These are phyloP conservation scores for Mycena olivaceomarginata DNA, from an alignment of 768 basidiomycete species.

Conservation along the genomic window DNA sequence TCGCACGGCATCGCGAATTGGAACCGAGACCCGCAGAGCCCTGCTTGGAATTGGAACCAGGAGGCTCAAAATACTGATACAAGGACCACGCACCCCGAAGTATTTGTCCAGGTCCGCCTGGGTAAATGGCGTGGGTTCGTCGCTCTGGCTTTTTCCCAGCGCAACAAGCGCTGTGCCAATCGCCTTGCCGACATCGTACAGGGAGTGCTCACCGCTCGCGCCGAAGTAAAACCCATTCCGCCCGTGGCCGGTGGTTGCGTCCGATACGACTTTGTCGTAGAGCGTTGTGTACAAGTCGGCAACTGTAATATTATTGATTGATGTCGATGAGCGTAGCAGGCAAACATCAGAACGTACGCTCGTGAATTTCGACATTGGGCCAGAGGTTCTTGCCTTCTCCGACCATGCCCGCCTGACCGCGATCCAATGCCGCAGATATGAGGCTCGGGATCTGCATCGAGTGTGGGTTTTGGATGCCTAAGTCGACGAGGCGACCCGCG, in stretches of 20 bases:
- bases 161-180: conserved; percentile 62
- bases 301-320: conserved; percentile 51
- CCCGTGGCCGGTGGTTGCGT: conserved; percentile 61
- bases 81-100: conserved; percentile 51
- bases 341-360: conserved; percentile 56
- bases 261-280: conserved; percentile 59
- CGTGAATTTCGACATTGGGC: conserved; percentile 74
- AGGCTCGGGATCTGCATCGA: conserved; percentile 72
- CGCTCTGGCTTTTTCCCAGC: conserved; percentile 57
- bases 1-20: conserved; percentile 50
- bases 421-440: conserved; percentile 64
- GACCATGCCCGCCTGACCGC: conserved; percentile 72
- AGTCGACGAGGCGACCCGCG: conserved; percentile 65
- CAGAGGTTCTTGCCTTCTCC: conserved; percentile 77
- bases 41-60: conserved; percentile 6
- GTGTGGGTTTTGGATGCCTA: conserved; percentile 70
- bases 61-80: not conserved
- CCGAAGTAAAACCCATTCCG: conserved; percentile 74
- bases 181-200: conserved; percentile 63
- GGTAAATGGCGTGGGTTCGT: conserved; percentile 68
- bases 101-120: conserved; percentile 67
- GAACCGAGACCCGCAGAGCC: conserved; percentile 43
- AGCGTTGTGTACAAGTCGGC: conserved; percentile 65
- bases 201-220: conserved; percentile 68
- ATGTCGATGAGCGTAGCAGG: not conserved